Percentiles rank a stretch among this genome's conserved stretches.
These are phyloP conservation scores for Globisporangium lucens DNA, from an alignment of 352 stramenopile species.

Conservation along the genomic window DNA sequence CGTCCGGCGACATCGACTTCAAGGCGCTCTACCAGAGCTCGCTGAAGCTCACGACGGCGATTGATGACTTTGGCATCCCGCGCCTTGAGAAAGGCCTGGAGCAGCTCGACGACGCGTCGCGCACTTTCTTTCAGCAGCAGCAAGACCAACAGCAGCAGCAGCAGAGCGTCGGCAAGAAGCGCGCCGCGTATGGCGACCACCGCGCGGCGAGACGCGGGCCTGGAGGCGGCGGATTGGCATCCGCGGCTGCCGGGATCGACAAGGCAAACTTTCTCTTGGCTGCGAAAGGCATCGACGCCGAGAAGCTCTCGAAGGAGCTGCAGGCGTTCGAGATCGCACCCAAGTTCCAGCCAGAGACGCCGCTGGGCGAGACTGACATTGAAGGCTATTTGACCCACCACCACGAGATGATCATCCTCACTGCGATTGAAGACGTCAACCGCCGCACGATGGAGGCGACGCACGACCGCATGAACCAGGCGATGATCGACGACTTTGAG, in stretches of 20 bases:
- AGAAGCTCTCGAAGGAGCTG: conserved; percentile 84
- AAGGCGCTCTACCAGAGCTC: conserved; percentile 86
- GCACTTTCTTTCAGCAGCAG: conserved; percentile 39
- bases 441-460: conserved; percentile 74
- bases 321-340: conserved; percentile 74
- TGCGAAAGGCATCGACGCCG: conserved; percentile 80
- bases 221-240: conserved; percentile 14
- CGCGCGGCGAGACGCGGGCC: conserved; percentile 17
- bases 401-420: conserved; percentile 91
- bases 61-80: conserved; percentile 72
- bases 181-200: conserved; percentile 23
- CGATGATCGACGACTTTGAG: conserved; percentile 88
- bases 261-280: conserved; percentile 86
- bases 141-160: conserved; percentile 7
- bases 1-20: conserved; percentile 64
- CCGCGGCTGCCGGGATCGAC: conserved; percentile 33
- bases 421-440: conserved; percentile 87
- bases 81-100: conserved; percentile 77
- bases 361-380: conserved; percentile 82
- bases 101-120: conserved; percentile 74
- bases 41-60: conserved; percentile 78
- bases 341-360: conserved; percentile 74
- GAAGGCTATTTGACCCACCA: conserved; percentile 88
- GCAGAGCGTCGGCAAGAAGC: conserved; percentile 41
- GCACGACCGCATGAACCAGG: conserved; percentile 82